Evolutionary conservation across 352 stramenopile species (phyloP).

Genomic region (Globisporangium perplexum): DNA sequence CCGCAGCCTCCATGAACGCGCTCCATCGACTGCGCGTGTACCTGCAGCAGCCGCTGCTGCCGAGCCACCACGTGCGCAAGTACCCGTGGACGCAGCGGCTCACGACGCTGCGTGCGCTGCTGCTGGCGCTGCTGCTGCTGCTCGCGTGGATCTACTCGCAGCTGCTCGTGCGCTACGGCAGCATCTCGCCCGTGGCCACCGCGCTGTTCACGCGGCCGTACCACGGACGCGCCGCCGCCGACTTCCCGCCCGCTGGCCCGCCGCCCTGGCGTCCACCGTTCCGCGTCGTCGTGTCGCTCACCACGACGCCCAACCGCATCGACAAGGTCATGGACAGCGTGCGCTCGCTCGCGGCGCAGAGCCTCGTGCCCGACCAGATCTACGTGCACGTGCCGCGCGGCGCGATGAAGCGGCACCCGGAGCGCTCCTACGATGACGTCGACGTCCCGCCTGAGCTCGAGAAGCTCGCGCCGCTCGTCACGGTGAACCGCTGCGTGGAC

Average conservation of each 20-base stretch:
- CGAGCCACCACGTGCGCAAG: constrained; percentile 21
- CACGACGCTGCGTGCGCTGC: constrained; percentile 30
- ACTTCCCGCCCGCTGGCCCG: constrained; percentile 25
- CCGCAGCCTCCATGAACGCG: constrained; percentile 16
- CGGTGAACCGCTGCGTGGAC: constrained; percentile 70
- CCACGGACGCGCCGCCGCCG: constrained; percentile 31
- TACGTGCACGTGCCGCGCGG: constrained; percentile 73
- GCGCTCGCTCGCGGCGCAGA: constrained; percentile 48
- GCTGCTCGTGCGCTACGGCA: constrained; percentile 68
- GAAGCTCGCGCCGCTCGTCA: constrained; percentile 40
- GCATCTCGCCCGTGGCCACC: constrained; percentile 64
- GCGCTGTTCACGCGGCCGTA: constrained; percentile 59
- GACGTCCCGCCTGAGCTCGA: constrained; percentile 42
- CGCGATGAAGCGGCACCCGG: constrained; percentile 68
- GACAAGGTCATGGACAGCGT: constrained; percentile 78
- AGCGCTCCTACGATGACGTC: constrained; percentile 72
- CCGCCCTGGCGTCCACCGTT: constrained; percentile 59
- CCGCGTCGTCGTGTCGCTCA: constrained; percentile 78
- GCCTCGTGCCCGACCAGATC: constrained; percentile 63
- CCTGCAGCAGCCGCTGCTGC: constrained; percentile 61
- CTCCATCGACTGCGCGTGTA: constrained; percentile 36
- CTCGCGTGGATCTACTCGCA: constrained; percentile 50
- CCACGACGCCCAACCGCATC: constrained; percentile 63
- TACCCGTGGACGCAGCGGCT: constrained; percentile 32
- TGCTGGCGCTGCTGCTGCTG: constrained; percentile 19